phyloP scores from a whole-genome alignment of 2,329 filamentous ascomycete genomes.

The Penicillium rolfsii region DNA sequence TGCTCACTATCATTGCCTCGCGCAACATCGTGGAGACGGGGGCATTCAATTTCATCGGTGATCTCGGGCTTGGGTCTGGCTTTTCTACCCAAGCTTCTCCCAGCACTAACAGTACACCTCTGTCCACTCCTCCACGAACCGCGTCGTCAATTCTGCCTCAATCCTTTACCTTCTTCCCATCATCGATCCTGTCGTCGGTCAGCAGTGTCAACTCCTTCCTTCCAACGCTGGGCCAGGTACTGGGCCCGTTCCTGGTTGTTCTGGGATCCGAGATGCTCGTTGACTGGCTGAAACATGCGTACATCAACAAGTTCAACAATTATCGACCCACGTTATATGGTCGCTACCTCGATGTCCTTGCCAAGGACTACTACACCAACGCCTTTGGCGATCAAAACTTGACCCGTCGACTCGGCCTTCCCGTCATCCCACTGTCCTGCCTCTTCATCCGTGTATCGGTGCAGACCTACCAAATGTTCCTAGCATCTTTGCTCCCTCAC shows the following conservation, averaged over 20 bases:
- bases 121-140: slow-evolving; percentile 59
- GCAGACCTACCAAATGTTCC: slow-evolving; percentile 98
- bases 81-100: slow-evolving; percentile 37
- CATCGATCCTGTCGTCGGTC: slow-evolving; percentile 55
- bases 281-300: slow-evolving; percentile 95
- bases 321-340: slow-evolving; percentile 88
- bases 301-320: slow-evolving; percentile 98
- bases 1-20: slow-evolving; percentile 93
- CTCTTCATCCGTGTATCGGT: slow-evolving; percentile 92
- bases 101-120: slow-evolving; percentile 53
- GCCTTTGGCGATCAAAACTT: slow-evolving; percentile 90
- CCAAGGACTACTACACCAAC: slow-evolving; percentile 97
- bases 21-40: slow-evolving; percentile 96
- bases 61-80: slow-evolving; percentile 38
- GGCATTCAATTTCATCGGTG: slow-evolving; percentile 64
- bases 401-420: slow-evolving; percentile 84
- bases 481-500: slow-evolving; percentile 80
- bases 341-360: slow-evolving; percentile 87
- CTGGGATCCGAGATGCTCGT: slow-evolving; percentile 96
- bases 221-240: slow-evolving; percentile 68
- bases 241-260: slow-evolving; percentile 91
- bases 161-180: slow-evolving; percentile 77
- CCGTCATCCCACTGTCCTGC: slow-evolving; percentile 88
- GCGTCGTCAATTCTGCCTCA: slow-evolving; percentile 77
- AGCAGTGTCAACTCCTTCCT: slow-evolving; percentile 49